Evolutionary conservation across 2,329 filamentous ascomycete species (phyloP).

Genomic region (Aspergillus novoparasiticus): DNA sequence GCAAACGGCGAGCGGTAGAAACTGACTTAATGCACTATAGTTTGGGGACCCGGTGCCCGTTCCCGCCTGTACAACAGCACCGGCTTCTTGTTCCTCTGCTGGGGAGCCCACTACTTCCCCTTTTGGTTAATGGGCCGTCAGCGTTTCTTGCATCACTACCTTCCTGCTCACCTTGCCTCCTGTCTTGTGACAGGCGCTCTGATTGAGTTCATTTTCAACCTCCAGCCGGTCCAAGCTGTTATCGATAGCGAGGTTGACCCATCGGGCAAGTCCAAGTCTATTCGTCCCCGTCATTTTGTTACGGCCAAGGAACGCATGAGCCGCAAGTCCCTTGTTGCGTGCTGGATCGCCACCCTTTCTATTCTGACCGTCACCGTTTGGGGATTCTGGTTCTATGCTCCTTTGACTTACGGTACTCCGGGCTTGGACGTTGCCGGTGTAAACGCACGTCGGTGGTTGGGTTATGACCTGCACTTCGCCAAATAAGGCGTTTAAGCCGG

Average conservation of each 20-base stretch:
- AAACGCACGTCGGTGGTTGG: constrained; percentile 86
- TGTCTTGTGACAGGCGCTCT: constrained; percentile 86
- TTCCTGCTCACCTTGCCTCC: constrained; percentile 90
- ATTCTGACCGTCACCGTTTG: constrained; percentile 70
- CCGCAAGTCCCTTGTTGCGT: constrained; percentile 72
- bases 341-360: constrained; percentile 76
- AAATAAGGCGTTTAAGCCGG: constrained; percentile 63
- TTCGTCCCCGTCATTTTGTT: constrained; percentile 57
- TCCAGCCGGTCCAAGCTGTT: constrained; percentile 64
- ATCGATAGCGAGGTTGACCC: constrained; percentile 49
- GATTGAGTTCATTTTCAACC: constrained; percentile 93
- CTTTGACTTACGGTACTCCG: constrained; percentile 92
- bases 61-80: constrained; percentile 97
- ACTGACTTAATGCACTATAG: constrained; percentile 26
- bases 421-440: constrained; percentile 80
- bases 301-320: constrained; percentile 82
- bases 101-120: constrained; percentile 95
- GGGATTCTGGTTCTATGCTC: constrained; percentile 91
- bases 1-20: neutral
- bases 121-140: constrained; percentile 99
- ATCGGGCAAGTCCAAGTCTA: constrained; percentile 46
- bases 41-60: constrained; percentile 70
- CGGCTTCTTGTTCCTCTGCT: constrained; percentile 97
- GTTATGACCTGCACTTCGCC: constrained; percentile 97
- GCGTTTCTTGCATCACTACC: constrained; percentile 96